phyloP scores from a whole-genome alignment of 106 monocot genomes.

The Allium cepa region DNA sequence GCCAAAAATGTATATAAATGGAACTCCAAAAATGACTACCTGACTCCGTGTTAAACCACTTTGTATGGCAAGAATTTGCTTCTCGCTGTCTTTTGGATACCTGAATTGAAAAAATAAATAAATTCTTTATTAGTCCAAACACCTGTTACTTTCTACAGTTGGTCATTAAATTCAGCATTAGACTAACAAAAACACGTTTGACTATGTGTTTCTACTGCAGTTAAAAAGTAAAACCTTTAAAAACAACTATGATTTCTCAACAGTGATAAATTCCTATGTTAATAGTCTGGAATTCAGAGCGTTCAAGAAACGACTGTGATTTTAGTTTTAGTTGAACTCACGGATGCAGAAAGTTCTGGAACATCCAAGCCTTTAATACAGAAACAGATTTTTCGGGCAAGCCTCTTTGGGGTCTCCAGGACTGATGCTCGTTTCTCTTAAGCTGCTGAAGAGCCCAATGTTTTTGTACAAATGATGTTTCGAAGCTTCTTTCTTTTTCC shows the following conservation, averaged over 20 bases:
- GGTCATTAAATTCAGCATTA: not conserved
- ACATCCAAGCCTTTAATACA: conserved; percentile 74
- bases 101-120: conserved; percentile 13
- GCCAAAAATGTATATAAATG: not conserved
- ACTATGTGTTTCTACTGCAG: not conserved
- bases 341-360: conserved; percentile 81
- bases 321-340: conserved; percentile 21
- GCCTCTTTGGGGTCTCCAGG: conserved; percentile 76
- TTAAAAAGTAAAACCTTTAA: not conserved
- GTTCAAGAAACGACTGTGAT: not conserved
- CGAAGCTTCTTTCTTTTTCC: conserved; percentile 36
- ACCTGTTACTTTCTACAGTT: not conserved
- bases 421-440: conserved; percentile 52
- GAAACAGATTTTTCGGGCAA: conserved; percentile 82
- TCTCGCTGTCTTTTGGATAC: conserved; percentile 75
- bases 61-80: conserved; percentile 67
- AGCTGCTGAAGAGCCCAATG: conserved; percentile 83
- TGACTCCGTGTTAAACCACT: conserved; percentile 80
- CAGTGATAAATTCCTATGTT: not conserved
- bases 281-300: not conserved
- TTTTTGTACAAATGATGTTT: conserved; percentile 60
- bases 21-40: conserved; percentile 13
- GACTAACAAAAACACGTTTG: not conserved
- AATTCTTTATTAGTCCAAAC: not conserved
- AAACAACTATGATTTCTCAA: not conserved